Evolutionary conservation across 129 eudicot species (phyloP), one percentile per base, ranked within the genome.

Genomic region (Arctium lappa): DNA sequence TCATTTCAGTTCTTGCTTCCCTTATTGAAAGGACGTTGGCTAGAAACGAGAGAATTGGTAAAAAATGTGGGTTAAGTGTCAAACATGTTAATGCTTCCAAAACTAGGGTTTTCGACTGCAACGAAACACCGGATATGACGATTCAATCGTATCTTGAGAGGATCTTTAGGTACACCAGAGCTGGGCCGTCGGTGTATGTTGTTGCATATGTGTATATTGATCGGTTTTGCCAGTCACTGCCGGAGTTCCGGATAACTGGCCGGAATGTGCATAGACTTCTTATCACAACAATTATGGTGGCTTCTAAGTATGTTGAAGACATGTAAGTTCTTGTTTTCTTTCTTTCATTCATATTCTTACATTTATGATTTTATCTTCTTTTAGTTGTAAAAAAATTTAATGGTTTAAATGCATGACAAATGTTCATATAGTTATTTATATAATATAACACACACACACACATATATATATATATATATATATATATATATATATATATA

Each of bases 251-350:
- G 36, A 86, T 94, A 31, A 86, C 88, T 66, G 88, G 89, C 31
- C 78, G 91, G 72, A 94, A 94, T 92, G 98, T 94, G n/a, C 97
- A 94, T 74, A 84, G 98, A 85, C 88, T 94, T 82, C 91, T 94
- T 50, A 91, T 94, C 72, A 94, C 98, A 1, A 94, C 98, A 12
- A 90, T 94, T 80, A 90, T 94, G 96, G 97, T 94, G 76, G 96
- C 98, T 32, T 94, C 98, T 27, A 94, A 94, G 85, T 94, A 92
- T 85, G 98, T 94, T 12, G 98, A 94, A 86, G 98, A 94, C 89
- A 92, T 88, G 98, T 94, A 84, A 92, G 97, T 88, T 83, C 40
- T 72, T 72, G 34, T 6, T 5, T 69, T 56, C 38, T 36, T 15
- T 68, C 31, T 69, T 33, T 15, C 80, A 36, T 36, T 46, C 33